Evolutionary conservation across 23 red algal species (phyloP).

Genomic region (Agarophyton chilense): DNA sequence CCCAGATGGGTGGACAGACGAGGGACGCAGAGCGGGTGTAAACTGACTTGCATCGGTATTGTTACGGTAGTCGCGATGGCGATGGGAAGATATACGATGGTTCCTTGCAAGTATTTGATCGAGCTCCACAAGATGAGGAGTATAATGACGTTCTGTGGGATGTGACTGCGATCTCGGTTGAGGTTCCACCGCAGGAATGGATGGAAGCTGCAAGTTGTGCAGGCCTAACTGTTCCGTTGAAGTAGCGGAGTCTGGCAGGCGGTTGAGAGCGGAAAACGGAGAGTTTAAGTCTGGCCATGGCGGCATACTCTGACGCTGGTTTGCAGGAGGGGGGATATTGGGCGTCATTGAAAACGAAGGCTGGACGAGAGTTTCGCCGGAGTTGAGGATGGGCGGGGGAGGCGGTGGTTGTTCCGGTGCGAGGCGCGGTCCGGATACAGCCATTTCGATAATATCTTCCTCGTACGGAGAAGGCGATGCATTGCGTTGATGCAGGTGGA

Average conservation of each 20-base stretch:
- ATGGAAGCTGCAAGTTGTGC: background rate
- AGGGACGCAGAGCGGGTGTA: background rate
- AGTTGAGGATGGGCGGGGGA: background rate
- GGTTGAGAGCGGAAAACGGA: background rate
- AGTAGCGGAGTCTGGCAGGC: background rate
- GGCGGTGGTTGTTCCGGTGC: background rate
- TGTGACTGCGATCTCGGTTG: background rate
- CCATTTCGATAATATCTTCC: slow-evolving; percentile 50
- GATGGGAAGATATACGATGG: background rate
- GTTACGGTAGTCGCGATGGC: background rate
- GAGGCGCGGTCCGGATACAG: slow-evolving; percentile 43
- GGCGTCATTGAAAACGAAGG: background rate
- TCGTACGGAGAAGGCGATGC: background rate
- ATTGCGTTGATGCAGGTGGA: background rate
- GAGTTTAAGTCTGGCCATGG: background rate
- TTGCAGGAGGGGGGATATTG: background rate
- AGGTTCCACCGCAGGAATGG: background rate
- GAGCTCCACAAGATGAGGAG: background rate
- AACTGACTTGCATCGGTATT: background rate
- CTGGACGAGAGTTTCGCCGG: background rate
- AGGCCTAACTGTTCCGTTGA: background rate
- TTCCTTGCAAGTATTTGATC: background rate
- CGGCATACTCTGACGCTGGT: slow-evolving; percentile 6
- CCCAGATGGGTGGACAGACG: background rate
- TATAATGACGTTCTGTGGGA: background rate